Evolutionary conservation across 805 yeast species (phyloP).

Genomic region (Wickerhamiella cacticola): DNA sequence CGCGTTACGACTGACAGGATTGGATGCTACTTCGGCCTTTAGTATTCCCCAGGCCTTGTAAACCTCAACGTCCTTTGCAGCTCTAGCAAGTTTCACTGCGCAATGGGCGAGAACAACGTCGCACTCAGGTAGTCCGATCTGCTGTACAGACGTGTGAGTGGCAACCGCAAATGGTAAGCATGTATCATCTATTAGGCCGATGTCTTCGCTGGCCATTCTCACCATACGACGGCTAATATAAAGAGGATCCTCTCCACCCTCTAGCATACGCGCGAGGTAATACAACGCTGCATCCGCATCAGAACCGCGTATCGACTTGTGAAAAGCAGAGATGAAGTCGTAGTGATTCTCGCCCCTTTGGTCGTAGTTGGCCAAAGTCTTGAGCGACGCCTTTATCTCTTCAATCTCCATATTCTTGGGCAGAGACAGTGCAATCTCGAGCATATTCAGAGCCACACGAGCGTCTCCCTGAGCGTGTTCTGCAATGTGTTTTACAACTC

Average conservation of each 20-base stretch:
- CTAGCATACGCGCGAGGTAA: conserved; percentile 76
- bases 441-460: conserved; percentile 62
- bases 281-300: conserved; percentile 83
- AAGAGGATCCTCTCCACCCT: conserved; percentile 88
- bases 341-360: conserved; percentile 85
- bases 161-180: conserved; percentile 80
- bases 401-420: conserved; percentile 18
- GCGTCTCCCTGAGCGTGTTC: conserved; percentile 81
- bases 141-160: conserved; percentile 74
- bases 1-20: conserved; percentile 49
- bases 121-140: conserved; percentile 90
- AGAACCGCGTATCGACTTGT: conserved; percentile 81
- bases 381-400: conserved; percentile 30
- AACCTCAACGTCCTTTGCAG: conserved; percentile 75
- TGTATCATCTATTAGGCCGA: conserved; percentile 74
- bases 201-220: conserved; percentile 88
- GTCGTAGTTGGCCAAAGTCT: conserved; percentile 58
- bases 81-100: conserved; percentile 76
- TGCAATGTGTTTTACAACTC: conserved; percentile 54
- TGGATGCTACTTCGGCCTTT: conserved; percentile 43
- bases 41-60: conserved; percentile 68
- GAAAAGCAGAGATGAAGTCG: conserved; percentile 92
- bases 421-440: conserved; percentile 42
- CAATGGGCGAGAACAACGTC: conserved; percentile 84
- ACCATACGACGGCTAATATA: conserved; percentile 86